Conservation (phyloP, 164 flowering plant species). For the Paratinospora sagittata region DNA sequence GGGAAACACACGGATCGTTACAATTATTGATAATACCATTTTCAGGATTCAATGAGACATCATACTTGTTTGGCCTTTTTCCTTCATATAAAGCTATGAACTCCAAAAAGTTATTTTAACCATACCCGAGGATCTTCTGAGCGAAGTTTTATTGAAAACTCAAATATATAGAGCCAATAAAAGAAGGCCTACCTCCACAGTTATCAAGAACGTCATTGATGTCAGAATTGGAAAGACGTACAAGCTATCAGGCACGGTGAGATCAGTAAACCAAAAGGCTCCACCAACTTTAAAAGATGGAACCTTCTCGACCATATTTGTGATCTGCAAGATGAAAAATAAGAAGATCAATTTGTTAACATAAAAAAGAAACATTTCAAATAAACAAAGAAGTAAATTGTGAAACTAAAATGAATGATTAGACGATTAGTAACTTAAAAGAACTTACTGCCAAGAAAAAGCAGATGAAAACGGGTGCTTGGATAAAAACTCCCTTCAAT, state of each 20-base stretch:
- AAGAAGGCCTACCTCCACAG: conserved; percentile 63
- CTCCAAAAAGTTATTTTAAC: neutral
- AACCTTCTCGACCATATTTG: conserved; percentile 81
- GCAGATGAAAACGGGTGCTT: conserved; percentile 78
- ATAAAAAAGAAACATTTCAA: neutral
- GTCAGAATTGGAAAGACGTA: conserved; percentile 73
- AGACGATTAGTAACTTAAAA: neutral
- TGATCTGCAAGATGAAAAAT: conserved; percentile 37
- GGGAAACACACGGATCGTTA: neutral
- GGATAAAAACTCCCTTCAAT: conserved; percentile 71
- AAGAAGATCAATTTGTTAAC: neutral
- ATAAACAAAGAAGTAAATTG: neutral
- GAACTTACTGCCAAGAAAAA: conserved; percentile 81
- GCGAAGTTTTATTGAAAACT: neutral
- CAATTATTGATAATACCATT: neutral
- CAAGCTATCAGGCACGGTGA: conserved; percentile 67
- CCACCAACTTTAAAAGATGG: conserved; percentile 89
- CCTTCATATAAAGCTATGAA: neutral
- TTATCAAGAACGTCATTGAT: conserved; percentile 61
- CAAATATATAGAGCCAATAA: neutral
- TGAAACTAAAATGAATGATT: neutral
- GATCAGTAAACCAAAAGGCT: conserved; percentile 77
- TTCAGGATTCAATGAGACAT: neutral
- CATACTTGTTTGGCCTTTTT: too few species aligned
- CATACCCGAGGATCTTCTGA: neutral